phyloP scores from a whole-genome alignment of 345 rosid genomes.

The Lepidium didymum region DNA sequence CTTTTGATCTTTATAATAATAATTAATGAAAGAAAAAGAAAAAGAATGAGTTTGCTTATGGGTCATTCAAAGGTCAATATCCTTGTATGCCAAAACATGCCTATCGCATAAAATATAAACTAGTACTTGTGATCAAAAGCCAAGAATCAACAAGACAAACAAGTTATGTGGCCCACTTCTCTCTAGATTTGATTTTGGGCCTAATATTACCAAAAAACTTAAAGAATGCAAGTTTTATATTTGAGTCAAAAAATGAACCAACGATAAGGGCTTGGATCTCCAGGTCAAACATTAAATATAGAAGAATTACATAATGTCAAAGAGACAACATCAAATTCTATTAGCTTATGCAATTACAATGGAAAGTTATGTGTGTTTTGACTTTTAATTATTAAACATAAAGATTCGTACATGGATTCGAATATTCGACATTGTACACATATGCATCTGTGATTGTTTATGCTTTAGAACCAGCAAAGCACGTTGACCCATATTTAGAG shows the following conservation, averaged over 20 bases:
- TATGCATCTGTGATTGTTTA: slow-evolving; percentile 4
- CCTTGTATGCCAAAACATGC: slow-evolving; percentile 1
- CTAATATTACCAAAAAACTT: not conserved
- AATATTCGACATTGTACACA: slow-evolving; percentile 17
- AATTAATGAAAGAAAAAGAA: too few relatives aligned
- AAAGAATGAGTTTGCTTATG: slow-evolving; percentile 13
- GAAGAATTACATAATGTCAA: not conserved
- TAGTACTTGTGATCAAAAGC: slow-evolving; percentile 4
- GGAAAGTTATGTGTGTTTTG: slow-evolving; percentile 16
- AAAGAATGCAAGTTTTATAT: not conserved
- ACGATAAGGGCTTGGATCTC: not conserved
- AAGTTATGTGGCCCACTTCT: not conserved
- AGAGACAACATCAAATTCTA: slow-evolving; percentile 4
- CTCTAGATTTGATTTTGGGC: not conserved
- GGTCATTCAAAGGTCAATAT: slow-evolving; percentile 13
- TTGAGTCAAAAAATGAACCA: not conserved
- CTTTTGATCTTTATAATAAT: too few relatives aligned
- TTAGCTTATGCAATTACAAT: not conserved
- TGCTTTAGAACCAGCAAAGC: slow-evolving; percentile 4
- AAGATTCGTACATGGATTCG: slow-evolving; percentile 15
- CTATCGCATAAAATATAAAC: not conserved
- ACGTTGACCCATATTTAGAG: not conserved
- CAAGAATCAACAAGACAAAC: slow-evolving; percentile 6
- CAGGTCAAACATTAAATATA: not conserved
- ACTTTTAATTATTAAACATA: slow-evolving; percentile 8